phyloP scores from a whole-genome alignment of 1,139 yeast species.

The Debaryomyces fabryi region DNA sequence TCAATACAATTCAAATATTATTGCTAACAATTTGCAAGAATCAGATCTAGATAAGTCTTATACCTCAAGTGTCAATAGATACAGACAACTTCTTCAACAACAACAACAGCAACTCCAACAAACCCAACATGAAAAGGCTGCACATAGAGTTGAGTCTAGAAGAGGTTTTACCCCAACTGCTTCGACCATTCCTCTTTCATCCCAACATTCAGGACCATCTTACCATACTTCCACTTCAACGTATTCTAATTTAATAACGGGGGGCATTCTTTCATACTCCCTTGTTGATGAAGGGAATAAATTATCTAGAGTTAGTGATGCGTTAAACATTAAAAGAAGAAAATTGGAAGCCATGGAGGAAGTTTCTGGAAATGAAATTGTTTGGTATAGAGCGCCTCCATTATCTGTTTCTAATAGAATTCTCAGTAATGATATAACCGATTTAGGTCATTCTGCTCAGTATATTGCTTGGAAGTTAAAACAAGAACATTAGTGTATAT shows the following conservation, averaged over 20 bases:
- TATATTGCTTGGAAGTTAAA: conserved; percentile 68
- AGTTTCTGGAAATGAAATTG: conserved; percentile 52
- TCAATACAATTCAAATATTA: conserved; percentile 10
- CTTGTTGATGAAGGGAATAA: conserved; percentile 26
- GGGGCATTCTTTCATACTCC: conserved; percentile 45
- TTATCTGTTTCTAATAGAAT: conserved; percentile 56
- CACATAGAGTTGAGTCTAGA: conserved; percentile 16
- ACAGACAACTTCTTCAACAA: conserved; percentile 27
- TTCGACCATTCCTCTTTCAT: conserved; percentile 12
- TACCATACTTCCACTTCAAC: conserved; percentile 37
- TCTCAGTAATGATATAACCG: conserved; percentile 26
- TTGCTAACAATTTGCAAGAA: conserved; percentile 17
- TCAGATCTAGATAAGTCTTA: conserved; percentile 19
- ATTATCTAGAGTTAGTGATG: conserved; percentile 21
- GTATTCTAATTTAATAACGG: conserved; percentile 41
- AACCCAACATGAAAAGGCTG: conserved; percentile 20
- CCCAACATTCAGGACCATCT: conserved; percentile 20
- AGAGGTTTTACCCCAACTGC: conserved; percentile 26
- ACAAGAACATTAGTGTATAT: conserved; percentile 10
- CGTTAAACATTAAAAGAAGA: conserved; percentile 27
- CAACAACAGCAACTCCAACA: conserved; percentile 28
- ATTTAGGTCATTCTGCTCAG: conserved; percentile 68
- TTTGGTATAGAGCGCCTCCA: conserved; percentile 88
- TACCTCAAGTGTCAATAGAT: conserved; percentile 20
- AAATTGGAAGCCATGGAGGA: conserved; percentile 22